These are phyloP conservation scores for Cotoneaster glaucophyllus DNA, from an alignment of 306 rosid genomes.

Conservation along the genomic window DNA sequence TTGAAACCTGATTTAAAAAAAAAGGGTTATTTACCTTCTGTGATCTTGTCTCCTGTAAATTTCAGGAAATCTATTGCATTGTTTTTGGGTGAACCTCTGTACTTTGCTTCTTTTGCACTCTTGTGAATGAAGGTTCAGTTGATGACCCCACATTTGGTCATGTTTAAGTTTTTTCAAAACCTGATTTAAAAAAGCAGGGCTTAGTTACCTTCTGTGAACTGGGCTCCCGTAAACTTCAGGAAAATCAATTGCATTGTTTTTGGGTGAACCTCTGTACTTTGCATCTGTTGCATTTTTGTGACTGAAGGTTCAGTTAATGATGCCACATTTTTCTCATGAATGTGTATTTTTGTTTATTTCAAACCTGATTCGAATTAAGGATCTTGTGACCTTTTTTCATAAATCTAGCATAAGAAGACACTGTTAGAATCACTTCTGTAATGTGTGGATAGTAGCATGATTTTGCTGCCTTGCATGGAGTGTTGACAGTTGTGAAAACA, in stretches of 20 bases:
- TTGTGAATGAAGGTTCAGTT: constrained; percentile 47
- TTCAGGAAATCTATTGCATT: constrained; percentile 33
- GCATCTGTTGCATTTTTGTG: constrained; percentile 19
- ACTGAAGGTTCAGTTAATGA: constrained; percentile 65
- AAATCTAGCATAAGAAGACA: not conserved
- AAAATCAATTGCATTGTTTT: constrained; percentile 41
- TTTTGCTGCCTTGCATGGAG: not conserved
- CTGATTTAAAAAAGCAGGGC: constrained; percentile 39
- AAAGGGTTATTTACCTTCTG: constrained; percentile 34
- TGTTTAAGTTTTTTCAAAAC: not conserved
- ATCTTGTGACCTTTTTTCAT: too few species aligned
- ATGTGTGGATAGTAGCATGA: not conserved
- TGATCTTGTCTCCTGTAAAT: constrained; percentile 29
- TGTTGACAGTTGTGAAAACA: not conserved
- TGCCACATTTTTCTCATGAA: constrained; percentile 24
- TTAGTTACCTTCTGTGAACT: constrained; percentile 38
- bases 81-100: constrained; percentile 63
- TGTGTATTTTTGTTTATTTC: not conserved
- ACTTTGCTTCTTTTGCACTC: not conserved
- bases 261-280: constrained; percentile 65
- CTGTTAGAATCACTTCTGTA: not conserved
- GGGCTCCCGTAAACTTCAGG: constrained; percentile 51
- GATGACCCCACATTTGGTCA: constrained; percentile 30
- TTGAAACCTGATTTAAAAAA: constrained; percentile 24
- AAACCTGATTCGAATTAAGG: not conserved